Conservation (phyloP, 148 eudicot genomes). For the Fallopia convolvulus region DNA sequence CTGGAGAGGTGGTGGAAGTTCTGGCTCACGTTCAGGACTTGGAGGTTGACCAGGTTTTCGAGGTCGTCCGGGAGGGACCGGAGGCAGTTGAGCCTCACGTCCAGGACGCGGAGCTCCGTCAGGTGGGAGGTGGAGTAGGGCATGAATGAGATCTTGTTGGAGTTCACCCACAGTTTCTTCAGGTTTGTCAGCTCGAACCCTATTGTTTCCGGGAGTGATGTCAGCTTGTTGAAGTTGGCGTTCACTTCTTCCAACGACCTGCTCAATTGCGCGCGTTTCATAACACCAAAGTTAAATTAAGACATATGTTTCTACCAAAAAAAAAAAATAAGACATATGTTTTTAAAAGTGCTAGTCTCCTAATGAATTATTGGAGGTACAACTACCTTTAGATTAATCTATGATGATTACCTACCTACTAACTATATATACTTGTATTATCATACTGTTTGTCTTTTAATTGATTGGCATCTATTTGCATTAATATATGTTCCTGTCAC, state of each 20-base stretch:
- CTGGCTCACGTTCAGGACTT: constrained; percentile 61
- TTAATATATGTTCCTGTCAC: neutral
- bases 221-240: constrained; percentile 70
- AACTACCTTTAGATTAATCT: neutral
- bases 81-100: constrained; percentile 69
- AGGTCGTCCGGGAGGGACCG: constrained; percentile 68
- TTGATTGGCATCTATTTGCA: neutral
- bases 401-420: neutral
- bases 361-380: neutral
- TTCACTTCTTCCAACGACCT: constrained; percentile 38
- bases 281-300: no score
- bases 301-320: no score
- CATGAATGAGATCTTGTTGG: constrained; percentile 54
- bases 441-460: neutral
- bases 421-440: neutral
- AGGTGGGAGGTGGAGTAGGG: constrained; percentile 62
- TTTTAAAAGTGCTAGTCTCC: neutral
- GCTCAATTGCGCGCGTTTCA: neutral
- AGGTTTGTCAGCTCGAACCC: constrained; percentile 67
- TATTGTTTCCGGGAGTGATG: constrained; percentile 50
- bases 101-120: constrained; percentile 43
- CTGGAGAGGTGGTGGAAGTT: constrained; percentile 55
- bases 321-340: no score
- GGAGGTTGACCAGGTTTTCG: constrained; percentile 54
- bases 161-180: constrained; percentile 55